Base-by-base conservation (phyloP, 768 basidiomycete species). In the Rossbeevera mucosa region DNA sequence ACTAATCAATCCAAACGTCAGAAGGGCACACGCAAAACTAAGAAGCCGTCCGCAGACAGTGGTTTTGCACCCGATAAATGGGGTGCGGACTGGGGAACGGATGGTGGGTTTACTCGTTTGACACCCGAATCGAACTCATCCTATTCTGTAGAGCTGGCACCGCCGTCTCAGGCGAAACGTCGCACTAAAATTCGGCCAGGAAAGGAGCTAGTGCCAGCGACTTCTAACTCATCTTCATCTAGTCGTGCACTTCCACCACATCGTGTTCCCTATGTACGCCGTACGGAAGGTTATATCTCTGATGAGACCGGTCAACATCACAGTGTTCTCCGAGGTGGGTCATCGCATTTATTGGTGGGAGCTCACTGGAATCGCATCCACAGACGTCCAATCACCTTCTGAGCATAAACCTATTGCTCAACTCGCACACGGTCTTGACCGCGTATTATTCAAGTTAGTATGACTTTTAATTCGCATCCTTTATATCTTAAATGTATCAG, bases 361-460 rank as follows among this genome's bases (percentile, higher is more conserved):
- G 5, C 28, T 47, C 21, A 24, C 40, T 12, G 33, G 31, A 18
- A 29, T 4, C 13, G 2, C 20, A 8, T 31, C 26, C 11, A 9
- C 59, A 84, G 81, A 83, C 55, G 55, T 82, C 14, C 50, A 64
- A 11, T 72, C 78, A 3, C 66, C 70, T 6, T 68, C 71, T 1
- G 62, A 74, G 25, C 77, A 82, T 21, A 72, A 76, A 29, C 80
- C 81, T 7, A 74, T 93, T 20, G 80, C 88, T 1, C 72, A 64
- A 3, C 76, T 94, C 5, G 74, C 82, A 0, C 85, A 86, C 56
- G 80, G 80, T 11, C 72, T 93, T 6, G 80, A 84, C 36, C 76
- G 86, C 4, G 86, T 86, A 0, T 70, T 92, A 31, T 89, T 89
- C 76, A 90, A 85, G 87, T 89, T 62, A 45, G 81, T 74, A 6